Evolutionary conservation across 2,329 filamentous ascomycete genomes (phyloP).

Genomic region (Daldinia eschscholtzii): DNA sequence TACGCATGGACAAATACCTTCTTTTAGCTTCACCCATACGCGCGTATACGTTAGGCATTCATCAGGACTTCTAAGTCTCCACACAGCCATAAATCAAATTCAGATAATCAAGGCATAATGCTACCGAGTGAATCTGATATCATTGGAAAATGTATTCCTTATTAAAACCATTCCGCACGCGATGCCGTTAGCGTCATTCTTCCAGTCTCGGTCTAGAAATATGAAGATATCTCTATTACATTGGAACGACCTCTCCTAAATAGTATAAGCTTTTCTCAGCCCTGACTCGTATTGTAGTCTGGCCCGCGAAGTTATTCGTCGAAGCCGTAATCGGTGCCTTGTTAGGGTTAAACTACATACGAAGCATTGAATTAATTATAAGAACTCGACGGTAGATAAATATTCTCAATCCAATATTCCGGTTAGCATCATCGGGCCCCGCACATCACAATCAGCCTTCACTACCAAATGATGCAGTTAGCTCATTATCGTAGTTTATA

Average conservation of each 20-base stretch:
- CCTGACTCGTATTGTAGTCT: not conserved
- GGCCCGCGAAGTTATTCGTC: not conserved
- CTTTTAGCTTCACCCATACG: slow-evolving; percentile 16
- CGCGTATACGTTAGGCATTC: not conserved
- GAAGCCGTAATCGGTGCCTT: not conserved
- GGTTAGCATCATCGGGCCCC: not conserved
- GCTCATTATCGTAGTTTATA: not conserved
- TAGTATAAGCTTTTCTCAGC: not conserved
- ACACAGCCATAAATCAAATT: not conserved
- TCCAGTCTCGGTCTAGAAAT: not conserved
- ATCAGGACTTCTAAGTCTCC: not conserved
- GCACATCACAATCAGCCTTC: not conserved
- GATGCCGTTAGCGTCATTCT: not conserved
- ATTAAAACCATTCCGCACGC: not conserved
- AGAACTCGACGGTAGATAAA: not conserved
- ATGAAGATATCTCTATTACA: not conserved
- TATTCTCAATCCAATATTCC: not conserved
- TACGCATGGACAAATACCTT: slow-evolving; percentile 16
- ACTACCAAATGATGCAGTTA: not conserved
- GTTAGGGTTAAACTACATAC: not conserved
- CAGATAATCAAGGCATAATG: not conserved
- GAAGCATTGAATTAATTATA: not conserved
- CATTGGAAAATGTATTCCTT: not conserved
- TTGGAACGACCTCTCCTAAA: not conserved
- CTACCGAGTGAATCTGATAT: not conserved